Base-by-base conservation (phyloP, 2,329 filamentous ascomycete species). In the Penicillium digitatum region DNA sequence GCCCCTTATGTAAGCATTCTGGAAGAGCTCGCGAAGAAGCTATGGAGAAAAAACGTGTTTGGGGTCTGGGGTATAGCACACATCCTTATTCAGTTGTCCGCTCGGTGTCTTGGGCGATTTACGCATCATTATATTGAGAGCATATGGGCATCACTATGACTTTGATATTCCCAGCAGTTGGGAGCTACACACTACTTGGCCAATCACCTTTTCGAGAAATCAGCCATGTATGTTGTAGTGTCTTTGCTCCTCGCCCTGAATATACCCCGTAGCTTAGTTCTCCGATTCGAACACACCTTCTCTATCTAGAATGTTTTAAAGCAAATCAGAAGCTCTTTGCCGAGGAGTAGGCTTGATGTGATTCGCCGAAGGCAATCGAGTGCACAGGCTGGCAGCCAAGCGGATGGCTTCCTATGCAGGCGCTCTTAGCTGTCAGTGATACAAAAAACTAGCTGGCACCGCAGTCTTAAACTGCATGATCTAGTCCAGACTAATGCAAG, bases 1-100 rank as follows among this genome's bases (percentile, higher is more conserved):
- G 11, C 12, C 3, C 3, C 5, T 62, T 57, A 61, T 52, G 37
- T 62, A 62, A 64, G 48, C 57, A 38, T 57, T 63, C 58, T 47
- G 58, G 60, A 63, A 64, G 55, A 22, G 27, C 27, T 22, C 34
- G 12, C 24, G 35, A 31, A 24, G 51, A 48, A 57, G 35, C 31
- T 48, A 43, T 48, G 51, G 44, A 42, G 59, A 38, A 48, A 31
- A 42, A 24, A 35, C 7, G 26, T 52, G 22, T 27, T 48, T 34
- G n/a, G 9, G 26, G 26, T 53, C 51, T 40, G 51, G 51, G 51
- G 51, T 53, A 53, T 37, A 9, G 18, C 14, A 32, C 14, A 32
- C 12, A 29, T 31, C 24, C 43, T 40, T 40, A 11, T 31, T 24
- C 32, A 22, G 2, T 22, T 39, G 12, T 42, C 27, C 9, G 11